Evolutionary conservation across 345 rosid species (phyloP).

Genomic region (Limnanthes douglasii): DNA sequence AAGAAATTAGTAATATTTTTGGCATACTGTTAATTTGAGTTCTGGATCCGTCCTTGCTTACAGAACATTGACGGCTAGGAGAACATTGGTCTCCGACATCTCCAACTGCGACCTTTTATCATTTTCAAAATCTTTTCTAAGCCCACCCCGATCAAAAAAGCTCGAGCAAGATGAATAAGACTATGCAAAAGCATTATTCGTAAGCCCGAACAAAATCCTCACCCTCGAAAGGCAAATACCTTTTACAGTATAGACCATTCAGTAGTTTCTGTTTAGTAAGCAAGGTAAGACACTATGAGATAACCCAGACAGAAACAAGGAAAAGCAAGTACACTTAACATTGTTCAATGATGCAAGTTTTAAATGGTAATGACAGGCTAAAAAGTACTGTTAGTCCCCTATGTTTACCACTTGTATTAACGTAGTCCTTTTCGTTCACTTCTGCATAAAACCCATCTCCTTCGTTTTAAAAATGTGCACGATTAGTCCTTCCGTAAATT

Average conservation of each 20-base stretch:
- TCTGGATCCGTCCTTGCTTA: too few relatives aligned
- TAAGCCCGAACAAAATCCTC: slow-evolving; percentile 12
- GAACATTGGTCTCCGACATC: slow-evolving; percentile 45
- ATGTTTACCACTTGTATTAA: too few relatives aligned
- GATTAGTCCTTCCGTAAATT: too few relatives aligned
- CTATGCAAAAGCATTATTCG: slow-evolving; percentile 17
- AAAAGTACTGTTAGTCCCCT: too few relatives aligned
- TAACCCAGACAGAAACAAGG: neutral
- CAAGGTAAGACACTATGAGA: slow-evolving; percentile 2
- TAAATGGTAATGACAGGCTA: neutral
- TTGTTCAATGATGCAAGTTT: neutral
- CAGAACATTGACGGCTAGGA: slow-evolving; percentile 63
- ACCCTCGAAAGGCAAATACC: slow-evolving; percentile 15
- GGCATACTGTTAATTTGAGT: too few relatives aligned
- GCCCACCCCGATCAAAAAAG: slow-evolving; percentile 36
- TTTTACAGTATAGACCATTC: slow-evolving; percentile 30
- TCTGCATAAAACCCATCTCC: too few relatives aligned
- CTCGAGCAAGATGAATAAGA: slow-evolving; percentile 16
- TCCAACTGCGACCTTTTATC: slow-evolving; percentile 16
- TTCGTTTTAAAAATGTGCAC: too few relatives aligned
- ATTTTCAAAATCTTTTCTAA: slow-evolving; percentile 13
- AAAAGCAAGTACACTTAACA: too few relatives aligned
- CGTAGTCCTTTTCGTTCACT: too few relatives aligned
- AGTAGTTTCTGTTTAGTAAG: slow-evolving; percentile 24
- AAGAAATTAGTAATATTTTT: too few relatives aligned